A percentile compares a stretch with the other conserved stretches of the same genome.
Conservation (phyloP, 495 filamentous ascomycete species). For the Neurospora sp. region DNA sequence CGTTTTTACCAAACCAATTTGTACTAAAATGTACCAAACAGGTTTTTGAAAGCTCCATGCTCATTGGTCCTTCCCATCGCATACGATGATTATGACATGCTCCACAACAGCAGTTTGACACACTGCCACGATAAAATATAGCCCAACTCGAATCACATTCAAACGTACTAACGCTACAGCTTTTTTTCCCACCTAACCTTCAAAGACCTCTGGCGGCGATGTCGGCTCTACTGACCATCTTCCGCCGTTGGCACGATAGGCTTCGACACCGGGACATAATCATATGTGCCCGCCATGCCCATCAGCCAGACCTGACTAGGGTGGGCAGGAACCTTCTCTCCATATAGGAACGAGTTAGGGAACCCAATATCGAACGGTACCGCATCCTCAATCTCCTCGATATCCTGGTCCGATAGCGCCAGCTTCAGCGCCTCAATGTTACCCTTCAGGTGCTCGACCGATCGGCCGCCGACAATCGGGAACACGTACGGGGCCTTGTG, state of each 20-base stretch:
- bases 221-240: slow-evolving; percentile 18
- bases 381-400: slow-evolving; percentile 53
- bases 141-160: neutral
- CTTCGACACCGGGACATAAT: slow-evolving; percentile 29
- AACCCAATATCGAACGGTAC: slow-evolving; percentile 54
- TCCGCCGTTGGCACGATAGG: slow-evolving; percentile 20
- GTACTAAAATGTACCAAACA: neutral
- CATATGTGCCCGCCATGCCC: slow-evolving; percentile 33
- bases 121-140: neutral
- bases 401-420: slow-evolving; percentile 46
- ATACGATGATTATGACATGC: neutral
- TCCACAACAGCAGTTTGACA: neutral
- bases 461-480: slow-evolving; percentile 58
- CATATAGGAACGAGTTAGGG: slow-evolving; percentile 43
- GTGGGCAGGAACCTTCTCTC: slow-evolving; percentile 24
- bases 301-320: slow-evolving; percentile 34
- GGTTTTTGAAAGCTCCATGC: neutral
- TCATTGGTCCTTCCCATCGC: neutral
- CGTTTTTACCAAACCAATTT: neutral
- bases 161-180: neutral
- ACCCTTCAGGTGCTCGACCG: slow-evolving; percentile 48
- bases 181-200: neutral
- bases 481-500: slow-evolving; percentile 68
- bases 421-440: slow-evolving; percentile 57
- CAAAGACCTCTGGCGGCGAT: neutral